Base-by-base conservation (phyloP, 192 early-diverging fungal species). In the Coemansia sp. region DNA sequence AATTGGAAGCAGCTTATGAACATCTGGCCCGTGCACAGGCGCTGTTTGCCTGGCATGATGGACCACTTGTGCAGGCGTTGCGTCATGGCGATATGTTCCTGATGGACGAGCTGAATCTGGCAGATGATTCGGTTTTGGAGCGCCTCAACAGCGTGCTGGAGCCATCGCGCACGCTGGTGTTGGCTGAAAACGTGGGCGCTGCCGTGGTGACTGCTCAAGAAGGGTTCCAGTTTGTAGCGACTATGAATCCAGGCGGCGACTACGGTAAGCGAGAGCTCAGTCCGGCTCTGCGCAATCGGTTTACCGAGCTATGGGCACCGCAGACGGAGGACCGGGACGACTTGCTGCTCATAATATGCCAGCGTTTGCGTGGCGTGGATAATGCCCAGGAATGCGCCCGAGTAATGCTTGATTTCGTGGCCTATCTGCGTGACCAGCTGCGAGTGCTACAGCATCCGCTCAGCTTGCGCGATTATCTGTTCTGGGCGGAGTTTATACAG, bases 201-300 rank as follows among this genome's bases (percentile, higher is more conserved):
- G 55, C 69, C 2, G 83, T 87, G 30, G 73, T 96, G 46, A 68
- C 71, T 9, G 93, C 82, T 0, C 66, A 56, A 6, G 66, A 76
- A 5, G 84, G 82, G 9, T 99, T 99, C 76, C 85, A 87, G 48
- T 96, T 99, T 70, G 72, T 96, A 12, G 94, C 96, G 2, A 99
- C 96, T 3, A 99, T 99, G 96, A 99, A 99, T 71, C 96, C 96
- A 4, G 96, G 96, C 34, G 96, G 96, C 41, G 96, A 99, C 69
- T 97, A 94, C 67, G 96, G 96, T 38, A 99, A 99, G 76, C 96
- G 96, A 62, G 96, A 99, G 68, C 83, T 99, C 12, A 93, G 90
- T 10, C 96, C 96, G 32, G 96, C 96, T 6, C 83, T 99, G 48
- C 84, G 96, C 36, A 99, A 99, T 74, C 87, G 96, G 46, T 99